Base-by-base conservation (phyloP, 116 monocot species). In the Papilionanthe hybrid region DNA sequence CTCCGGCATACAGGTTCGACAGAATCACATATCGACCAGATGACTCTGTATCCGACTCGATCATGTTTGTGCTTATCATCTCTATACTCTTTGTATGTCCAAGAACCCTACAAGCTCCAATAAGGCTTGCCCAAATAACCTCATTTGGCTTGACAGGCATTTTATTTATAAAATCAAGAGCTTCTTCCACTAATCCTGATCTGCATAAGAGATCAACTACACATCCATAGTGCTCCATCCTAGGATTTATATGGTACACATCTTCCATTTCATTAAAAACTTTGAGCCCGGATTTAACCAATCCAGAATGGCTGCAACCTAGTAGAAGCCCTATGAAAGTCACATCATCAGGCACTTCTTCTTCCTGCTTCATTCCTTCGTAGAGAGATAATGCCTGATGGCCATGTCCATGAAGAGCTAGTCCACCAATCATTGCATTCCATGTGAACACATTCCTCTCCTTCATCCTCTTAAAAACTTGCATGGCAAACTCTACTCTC, bases 171-270 rank as follows among this genome's bases (percentile, higher is more conserved):
- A 85, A 85, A 18, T 20, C 77, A 19, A 81, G 47, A 42, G 85
- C 85, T 25, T 85, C 81, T 22, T 75, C 42, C 30, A 85, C 49
- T 23, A 85, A 65, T 75, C 67, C 73, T 4, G 81, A 81, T 75
- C 85, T 81, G 47, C 81, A 78, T 9, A 85, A 19, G 74, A 85
- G 63, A 78, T 85, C 81, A 27, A 85, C 85, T 1, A 81, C 81
- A 67, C 81, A 85, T 47, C 85, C 85, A 68, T 81, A 85, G 42
- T 85, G 85, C 66, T 85, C 85, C 85, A 75, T 85, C 55, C 85
- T 78, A 25, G 81, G 85, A 41, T 63, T 20, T 42, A 85, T 75
- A 0, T 37, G 15, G 65, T 81, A 81, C 1, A 81, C 73, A 20
- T 72, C 41, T 37, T 78, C 19, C 85, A 85, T 85, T 30, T 28